A percentile compares a stretch with the other conserved stretches of the same genome.
Conservation (phyloP, 2,329 filamentous ascomycete genomes). For the Claviceps capensis region DNA sequence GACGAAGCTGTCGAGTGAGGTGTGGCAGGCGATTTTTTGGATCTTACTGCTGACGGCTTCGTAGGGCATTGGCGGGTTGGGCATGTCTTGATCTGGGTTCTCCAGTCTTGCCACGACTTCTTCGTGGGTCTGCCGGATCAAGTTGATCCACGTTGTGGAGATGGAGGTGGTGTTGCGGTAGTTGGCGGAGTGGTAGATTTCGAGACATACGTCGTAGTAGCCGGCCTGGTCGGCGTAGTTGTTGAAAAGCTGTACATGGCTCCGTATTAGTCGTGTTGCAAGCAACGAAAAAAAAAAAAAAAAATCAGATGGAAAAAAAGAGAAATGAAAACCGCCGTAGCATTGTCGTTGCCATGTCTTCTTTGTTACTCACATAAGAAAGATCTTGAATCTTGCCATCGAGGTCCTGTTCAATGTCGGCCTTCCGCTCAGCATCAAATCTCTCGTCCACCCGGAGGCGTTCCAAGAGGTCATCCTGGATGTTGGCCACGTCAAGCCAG, state of each 20-base stretch:
- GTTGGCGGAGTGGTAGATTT: conserved; percentile 86
- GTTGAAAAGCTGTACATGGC: conserved; percentile 61
- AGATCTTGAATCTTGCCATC: conserved; percentile 68
- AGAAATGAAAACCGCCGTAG: background rate
- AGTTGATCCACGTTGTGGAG: conserved; percentile 66
- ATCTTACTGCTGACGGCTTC: conserved; percentile 54
- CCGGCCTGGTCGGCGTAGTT: conserved; percentile 77
- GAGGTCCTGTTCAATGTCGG: conserved; percentile 51
- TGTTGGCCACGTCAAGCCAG: conserved; percentile 81
- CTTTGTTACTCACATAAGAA: conserved; percentile 50
- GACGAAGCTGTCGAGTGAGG: conserved; percentile 50
- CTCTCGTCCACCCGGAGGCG: conserved; percentile 61
- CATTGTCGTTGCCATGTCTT: background rate
- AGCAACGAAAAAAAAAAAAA: background rate
- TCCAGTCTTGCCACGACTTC: conserved; percentile 32
- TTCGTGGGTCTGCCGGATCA: conserved; percentile 60
- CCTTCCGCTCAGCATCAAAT: conserved; percentile 47
- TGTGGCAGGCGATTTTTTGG: conserved; percentile 50
- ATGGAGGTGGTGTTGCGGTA: conserved; percentile 82
- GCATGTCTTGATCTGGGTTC: conserved; percentile 26
- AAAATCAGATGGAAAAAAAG: background rate
- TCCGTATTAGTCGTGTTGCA: conserved; percentile 6
- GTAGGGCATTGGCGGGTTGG: conserved; percentile 43
- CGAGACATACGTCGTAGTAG: conserved; percentile 86
- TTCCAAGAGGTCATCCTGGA: conserved; percentile 83